Evolutionary conservation across 805 yeast genomes (phyloP).

Genomic region (Dipodascopsis tothii): DNA sequence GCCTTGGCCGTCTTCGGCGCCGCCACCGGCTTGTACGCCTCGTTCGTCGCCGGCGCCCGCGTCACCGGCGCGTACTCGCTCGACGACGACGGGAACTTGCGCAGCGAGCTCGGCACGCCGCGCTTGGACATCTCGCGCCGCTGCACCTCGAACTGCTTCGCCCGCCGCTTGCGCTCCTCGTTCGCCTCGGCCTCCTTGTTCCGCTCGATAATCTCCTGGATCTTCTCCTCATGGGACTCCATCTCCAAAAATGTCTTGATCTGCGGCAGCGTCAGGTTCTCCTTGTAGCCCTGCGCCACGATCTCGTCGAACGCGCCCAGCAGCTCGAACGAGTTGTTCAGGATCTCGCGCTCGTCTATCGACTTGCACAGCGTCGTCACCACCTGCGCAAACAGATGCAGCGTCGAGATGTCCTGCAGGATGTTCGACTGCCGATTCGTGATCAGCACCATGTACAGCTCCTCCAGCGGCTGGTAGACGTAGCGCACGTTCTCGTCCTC

Average conservation of each 20-base stretch:
- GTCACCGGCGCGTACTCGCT: constrained; percentile 17
- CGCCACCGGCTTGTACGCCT: constrained; percentile 17
- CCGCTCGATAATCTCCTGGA: constrained; percentile 87
- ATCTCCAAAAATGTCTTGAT: constrained; percentile 84
- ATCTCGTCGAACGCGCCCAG: constrained; percentile 91
- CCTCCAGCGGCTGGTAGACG: constrained; percentile 93
- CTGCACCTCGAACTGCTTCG: constrained; percentile 63
- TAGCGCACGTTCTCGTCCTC: constrained; percentile 89
- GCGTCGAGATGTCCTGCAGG: constrained; percentile 86
- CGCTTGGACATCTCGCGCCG: constrained; percentile 42
- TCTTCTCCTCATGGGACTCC: constrained; percentile 98
- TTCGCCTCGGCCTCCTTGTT: constrained; percentile 95
- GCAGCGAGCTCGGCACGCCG: constrained; percentile 16
- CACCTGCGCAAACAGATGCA: constrained; percentile 75
- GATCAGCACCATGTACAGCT: constrained; percentile 79
- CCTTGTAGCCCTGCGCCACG: constrained; percentile 80
- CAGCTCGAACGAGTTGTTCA: constrained; percentile 78
- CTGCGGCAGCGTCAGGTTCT: constrained; percentile 72
- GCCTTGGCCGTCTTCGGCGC: constrained; percentile 18
- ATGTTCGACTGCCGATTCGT: constrained; percentile 89
- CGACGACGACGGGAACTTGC: constrained; percentile 2
- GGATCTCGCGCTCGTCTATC: constrained; percentile 75
- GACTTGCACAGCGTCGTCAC: constrained; percentile 64
- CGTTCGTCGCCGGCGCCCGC: constrained; percentile 13
- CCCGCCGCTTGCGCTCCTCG: constrained; percentile 93